Evolutionary conservation across 495 filamentous ascomycete genomes (phyloP).

Genomic region (Penicillium crystallinum): DNA sequence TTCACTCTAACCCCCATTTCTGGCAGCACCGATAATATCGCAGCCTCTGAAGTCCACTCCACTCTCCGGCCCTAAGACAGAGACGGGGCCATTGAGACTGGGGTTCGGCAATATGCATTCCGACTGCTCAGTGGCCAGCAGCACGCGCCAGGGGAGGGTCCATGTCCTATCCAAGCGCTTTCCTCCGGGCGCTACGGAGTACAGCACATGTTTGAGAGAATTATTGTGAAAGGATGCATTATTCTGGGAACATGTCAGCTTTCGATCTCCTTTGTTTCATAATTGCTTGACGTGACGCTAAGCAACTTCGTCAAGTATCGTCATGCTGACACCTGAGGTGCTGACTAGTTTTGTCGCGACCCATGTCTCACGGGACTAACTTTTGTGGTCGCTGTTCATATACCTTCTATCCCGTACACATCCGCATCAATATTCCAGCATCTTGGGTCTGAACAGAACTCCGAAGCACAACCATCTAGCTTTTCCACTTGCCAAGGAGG

Average conservation of each 20-base stretch:
- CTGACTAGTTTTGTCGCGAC: too few species aligned
- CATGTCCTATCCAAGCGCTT: neutral
- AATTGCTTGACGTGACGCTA: too few species aligned
- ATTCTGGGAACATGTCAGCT: too few species aligned
- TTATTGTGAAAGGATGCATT: too few species aligned
- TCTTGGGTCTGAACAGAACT: neutral
- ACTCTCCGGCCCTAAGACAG: neutral
- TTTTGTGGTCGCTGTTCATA: too few species aligned
- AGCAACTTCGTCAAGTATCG: too few species aligned
- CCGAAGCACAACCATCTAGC: neutral
- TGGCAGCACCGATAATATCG: neutral
- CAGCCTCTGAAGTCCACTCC: neutral
- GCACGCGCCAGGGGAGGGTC: conserved; percentile 2
- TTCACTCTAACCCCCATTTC: neutral
- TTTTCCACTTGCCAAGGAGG: neutral
- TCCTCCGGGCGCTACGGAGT: neutral
- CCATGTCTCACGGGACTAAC: too few species aligned
- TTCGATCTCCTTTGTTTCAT: too few species aligned
- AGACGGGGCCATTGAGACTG: neutral
- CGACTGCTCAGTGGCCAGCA: neutral
- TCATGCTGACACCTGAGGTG: too few species aligned
- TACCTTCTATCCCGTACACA: too few species aligned
- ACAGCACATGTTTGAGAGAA: too few species aligned
- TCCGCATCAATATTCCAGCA: neutral
- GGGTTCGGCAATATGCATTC: neutral